Percentiles rank a stretch among this genome's conserved stretches.
These are phyloP conservation scores for Corymbia maculata DNA, from an alignment of 345 rosid species.

Conservation along the genomic window DNA sequence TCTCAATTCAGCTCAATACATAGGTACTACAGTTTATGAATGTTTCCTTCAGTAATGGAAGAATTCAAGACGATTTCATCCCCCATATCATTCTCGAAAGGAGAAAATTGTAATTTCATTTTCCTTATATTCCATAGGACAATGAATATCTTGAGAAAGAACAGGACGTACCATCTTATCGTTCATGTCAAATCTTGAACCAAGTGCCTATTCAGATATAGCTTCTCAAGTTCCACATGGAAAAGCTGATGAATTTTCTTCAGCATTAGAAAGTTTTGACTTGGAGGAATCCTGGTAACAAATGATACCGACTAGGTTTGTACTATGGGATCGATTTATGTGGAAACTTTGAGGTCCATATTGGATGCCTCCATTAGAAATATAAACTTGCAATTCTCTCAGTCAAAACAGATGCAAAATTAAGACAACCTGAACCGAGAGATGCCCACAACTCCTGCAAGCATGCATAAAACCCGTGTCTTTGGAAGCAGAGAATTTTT, in stretches of 20 bases:
- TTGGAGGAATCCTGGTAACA: background rate
- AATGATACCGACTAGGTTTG: background rate
- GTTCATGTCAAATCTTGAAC: background rate
- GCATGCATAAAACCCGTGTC: constrained; percentile 63
- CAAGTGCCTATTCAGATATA: background rate
- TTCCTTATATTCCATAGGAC: too few species aligned
- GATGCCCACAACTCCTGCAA: constrained; percentile 47
- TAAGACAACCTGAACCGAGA: constrained; percentile 61
- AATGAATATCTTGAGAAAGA: too few species aligned
- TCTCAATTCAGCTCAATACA: background rate
- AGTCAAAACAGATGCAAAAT: background rate
- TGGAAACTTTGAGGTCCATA: background rate
- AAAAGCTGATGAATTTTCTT: background rate
- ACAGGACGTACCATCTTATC: background rate
- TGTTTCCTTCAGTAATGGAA: background rate
- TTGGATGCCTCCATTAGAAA: background rate
- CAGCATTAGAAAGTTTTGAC: background rate
- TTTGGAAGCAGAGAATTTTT: constrained; percentile 68
- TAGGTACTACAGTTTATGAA: background rate
- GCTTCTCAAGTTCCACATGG: background rate
- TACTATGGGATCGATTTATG: background rate
- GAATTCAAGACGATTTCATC: background rate
- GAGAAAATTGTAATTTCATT: background rate
- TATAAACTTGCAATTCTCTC: background rate
- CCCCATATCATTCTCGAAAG: background rate